Evolutionary conservation across 2,329 filamentous ascomycete species (phyloP).

Genomic region (Fusarium sp.): DNA sequence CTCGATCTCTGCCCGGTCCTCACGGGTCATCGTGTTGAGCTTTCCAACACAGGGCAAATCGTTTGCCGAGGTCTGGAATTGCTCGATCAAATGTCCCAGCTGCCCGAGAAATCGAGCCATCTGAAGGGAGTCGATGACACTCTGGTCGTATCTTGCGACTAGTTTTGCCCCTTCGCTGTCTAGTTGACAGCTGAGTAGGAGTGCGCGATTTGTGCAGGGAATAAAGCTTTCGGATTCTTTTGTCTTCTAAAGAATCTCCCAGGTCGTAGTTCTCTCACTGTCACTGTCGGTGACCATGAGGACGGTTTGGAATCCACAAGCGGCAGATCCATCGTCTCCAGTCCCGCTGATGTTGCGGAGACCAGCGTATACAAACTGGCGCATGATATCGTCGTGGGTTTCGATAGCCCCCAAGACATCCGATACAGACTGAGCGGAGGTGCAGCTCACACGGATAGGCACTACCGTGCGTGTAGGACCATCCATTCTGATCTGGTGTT

Average conservation of each 20-base stretch:
- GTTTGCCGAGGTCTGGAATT: neutral
- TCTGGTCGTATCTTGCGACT: slow-evolving; percentile 1
- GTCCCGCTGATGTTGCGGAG: neutral
- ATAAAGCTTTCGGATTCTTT: neutral
- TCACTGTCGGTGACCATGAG: neutral
- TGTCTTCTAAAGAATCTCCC: neutral
- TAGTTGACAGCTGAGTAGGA: slow-evolving; percentile 5
- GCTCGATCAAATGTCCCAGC: neutral
- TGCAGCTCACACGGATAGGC: slow-evolving; percentile 9
- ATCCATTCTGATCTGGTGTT: neutral
- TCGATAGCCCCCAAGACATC: neutral
- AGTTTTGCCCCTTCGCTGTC: neutral
- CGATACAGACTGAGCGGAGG: neutral
- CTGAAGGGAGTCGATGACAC: slow-evolving; percentile 8
- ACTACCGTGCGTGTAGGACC: slow-evolving; percentile 1
- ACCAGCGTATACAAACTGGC: neutral
- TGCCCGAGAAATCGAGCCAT: slow-evolving; percentile 2
- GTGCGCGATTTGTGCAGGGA: slow-evolving; percentile 19
- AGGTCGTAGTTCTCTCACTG: accelerated
- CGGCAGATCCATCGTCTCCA: slow-evolving; percentile 15
- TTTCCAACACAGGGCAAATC: accelerated
- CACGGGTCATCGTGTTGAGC: neutral
- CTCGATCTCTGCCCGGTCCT: slow-evolving; percentile 16
- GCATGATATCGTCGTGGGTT: neutral
- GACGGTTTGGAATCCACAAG: slow-evolving; percentile 23